Base-by-base conservation (phyloP, 2,329 filamentous ascomycete genomes). In the Colletotrichum spaethianum region DNA sequence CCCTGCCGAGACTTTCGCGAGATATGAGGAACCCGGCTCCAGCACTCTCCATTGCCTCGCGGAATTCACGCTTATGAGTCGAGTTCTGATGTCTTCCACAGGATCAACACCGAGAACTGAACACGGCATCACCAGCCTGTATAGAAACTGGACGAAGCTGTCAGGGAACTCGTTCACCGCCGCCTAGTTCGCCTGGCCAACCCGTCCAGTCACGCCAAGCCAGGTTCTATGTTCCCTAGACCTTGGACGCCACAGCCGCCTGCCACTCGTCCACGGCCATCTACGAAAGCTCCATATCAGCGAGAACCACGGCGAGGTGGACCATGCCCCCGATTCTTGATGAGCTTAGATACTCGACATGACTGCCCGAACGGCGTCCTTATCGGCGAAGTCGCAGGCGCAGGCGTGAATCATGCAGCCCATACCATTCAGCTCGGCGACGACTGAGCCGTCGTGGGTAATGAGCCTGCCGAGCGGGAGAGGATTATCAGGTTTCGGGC, bases 131-230 rank as follows among this genome's bases (percentile, higher is more conserved):
- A 2, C 87, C 78, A 20, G 76, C 73, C 65, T 63, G 3, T 75
- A 70, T 20, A 84, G 79, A 61, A 81, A 81, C 26, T 80, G 78
- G 5, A 78, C 80, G 23, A 85, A 79, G 9, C 79, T 75, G 48
- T 85, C 80, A 44, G 84, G 74, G 76, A 82, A 86, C 20, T 79
- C 77, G 74, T 83, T 85, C 38, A 79, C 82, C 1, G 81, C 79
- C 7, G 79, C 76, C 70, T 86, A 83, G 72, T 81, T 85, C 59
- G 78, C 77, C 72, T 85, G 83, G 0, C 76, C 79, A 2, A 75
- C 65, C 28, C 79, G 77, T n/a, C 80, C 81, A 3, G 81, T 69
- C 26, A 81, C 73, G 36, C 73, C 76, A 0, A 72, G 73, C 23
- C 1, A 83, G 75, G 59, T 83, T 83, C 77, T 77, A 80, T 0